phyloP scores from a whole-genome alignment of 2,329 filamentous ascomycete genomes.

The Graphium sp. region DNA sequence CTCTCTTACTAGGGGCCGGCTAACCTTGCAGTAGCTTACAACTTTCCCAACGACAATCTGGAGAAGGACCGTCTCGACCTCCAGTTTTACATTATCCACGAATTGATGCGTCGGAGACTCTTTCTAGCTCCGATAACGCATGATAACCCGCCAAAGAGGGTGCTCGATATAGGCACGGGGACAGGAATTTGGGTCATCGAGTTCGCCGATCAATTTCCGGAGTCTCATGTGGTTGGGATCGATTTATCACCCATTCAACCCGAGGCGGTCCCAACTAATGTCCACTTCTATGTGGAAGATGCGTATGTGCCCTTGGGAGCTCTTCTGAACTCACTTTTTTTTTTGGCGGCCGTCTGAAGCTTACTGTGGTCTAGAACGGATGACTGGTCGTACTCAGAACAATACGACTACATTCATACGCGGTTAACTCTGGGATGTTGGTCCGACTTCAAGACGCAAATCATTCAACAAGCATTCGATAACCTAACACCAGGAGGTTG shows the following conservation, averaged over 20 bases:
- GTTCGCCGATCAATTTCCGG: conserved; percentile 45
- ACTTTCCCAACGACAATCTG: conserved; percentile 24
- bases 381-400: conserved; percentile 33
- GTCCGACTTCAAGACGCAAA: conserved; percentile 25
- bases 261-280: conserved; percentile 49
- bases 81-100: conserved; percentile 10
- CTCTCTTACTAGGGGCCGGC: not conserved
- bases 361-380: conserved; percentile 18
- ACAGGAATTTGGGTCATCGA: conserved; percentile 47
- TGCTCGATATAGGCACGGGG: conserved; percentile 27
- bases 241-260: conserved; percentile 56
- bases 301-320: no score
- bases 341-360: no score
- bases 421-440: conserved; percentile 31
- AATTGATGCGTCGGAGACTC: conserved; percentile 17
- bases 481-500: not conserved
- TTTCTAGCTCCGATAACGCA: conserved; percentile 7
- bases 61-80: conserved; percentile 15
- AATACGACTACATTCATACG: conserved; percentile 37
- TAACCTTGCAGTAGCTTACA: conserved; percentile 17
- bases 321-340: no score
- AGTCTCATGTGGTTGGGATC: conserved; percentile 40
- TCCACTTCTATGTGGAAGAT: conserved; percentile 60
- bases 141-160: conserved; percentile 15
- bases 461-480: conserved; percentile 34